Evolutionary conservation across 2,329 filamentous ascomycete genomes (phyloP), one percentile per base, ranked within the genome.

Genomic region (Trichoderma oligosporum): DNA sequence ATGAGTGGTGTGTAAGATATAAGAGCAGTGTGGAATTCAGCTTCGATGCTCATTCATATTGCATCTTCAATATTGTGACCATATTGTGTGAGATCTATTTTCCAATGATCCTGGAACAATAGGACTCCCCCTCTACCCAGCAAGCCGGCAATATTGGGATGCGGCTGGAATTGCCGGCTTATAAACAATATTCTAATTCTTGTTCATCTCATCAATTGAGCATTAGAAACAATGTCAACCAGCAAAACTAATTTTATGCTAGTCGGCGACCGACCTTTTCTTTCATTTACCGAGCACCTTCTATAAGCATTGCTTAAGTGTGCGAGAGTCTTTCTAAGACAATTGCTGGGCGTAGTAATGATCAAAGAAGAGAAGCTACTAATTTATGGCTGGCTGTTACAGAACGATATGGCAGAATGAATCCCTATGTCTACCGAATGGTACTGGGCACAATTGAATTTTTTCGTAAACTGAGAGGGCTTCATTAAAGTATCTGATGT

Each of bases 401-500:
- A 44, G 9, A 61, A 61, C 9, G 48, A 41, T 0, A 38, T 31
- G 4, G 60, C 58, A 4, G 58, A 61, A 27, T n/a, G n/a, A n/a
- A n/a, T n/a, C n/a, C 39, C 56, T 7, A 45, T 57, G 11, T 62
- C 39, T 61, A 24, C 0, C 20, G 33, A 8, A 51, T 62, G 57
- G 63, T 62, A 7, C 12, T n/a, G 1, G 45, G 58, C 5, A 44
- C 60, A 0, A 48, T 64, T 18, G 49, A 29, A 42, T 61, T 51
- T 18, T 60, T 46, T 25, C 18, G 55, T 9, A 60, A n/a, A 61
- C n/a, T 66, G 64, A 63, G 62, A 64, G 24, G 64, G 64, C 6
- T 66, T 65, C 24, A 60, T 64, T 47, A 63, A 66, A 20, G 63
- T 64, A 31, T 58, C 62, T 1, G 64, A 65, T 41, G 22, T 42